Percentiles rank a stretch among this genome's conserved stretches.
Evolutionary conservation across 306 rosid genomes (phyloP).

Genomic region (Sesbania bispinosa): DNA sequence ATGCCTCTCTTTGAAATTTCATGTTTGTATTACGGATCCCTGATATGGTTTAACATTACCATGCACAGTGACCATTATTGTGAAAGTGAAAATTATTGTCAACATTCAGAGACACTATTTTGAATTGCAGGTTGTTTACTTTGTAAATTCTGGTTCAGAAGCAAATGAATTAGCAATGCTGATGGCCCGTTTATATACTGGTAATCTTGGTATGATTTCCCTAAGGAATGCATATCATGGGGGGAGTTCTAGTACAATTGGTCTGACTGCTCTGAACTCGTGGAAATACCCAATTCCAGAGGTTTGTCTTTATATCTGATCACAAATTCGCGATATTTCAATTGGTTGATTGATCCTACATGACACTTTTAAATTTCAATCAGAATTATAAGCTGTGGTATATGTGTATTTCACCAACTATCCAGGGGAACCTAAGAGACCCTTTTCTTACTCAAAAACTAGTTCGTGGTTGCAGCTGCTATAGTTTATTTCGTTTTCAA

Average conservation of each 20-base stretch:
- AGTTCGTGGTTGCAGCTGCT: neutral
- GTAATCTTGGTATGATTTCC: constrained; percentile 82
- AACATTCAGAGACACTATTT: neutral
- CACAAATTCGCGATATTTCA: constrained; percentile 17
- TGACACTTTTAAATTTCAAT: neutral
- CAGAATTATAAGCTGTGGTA: neutral
- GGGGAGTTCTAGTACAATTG: constrained; percentile 77
- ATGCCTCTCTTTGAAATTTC: neutral
- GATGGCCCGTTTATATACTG: constrained; percentile 95
- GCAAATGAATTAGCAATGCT: constrained; percentile 91
- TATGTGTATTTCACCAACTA: neutral
- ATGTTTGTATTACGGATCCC: neutral
- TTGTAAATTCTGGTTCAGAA: constrained; percentile 92
- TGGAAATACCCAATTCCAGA: constrained; percentile 94
- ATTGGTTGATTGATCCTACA: neutral
- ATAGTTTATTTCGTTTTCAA: neutral
- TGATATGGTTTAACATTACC: neutral
- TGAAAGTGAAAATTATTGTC: no score
- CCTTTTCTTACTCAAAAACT: no score
- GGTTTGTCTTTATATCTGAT: constrained; percentile 44
- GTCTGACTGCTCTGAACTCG: constrained; percentile 72
- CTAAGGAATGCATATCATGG: constrained; percentile 94
- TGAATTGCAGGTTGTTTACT: constrained; percentile 78
- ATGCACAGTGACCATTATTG: neutral
- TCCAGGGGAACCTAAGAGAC: neutral